Conservation (phyloP, 352 stramenopile genomes). For the Globisporangium parvum region DNA sequence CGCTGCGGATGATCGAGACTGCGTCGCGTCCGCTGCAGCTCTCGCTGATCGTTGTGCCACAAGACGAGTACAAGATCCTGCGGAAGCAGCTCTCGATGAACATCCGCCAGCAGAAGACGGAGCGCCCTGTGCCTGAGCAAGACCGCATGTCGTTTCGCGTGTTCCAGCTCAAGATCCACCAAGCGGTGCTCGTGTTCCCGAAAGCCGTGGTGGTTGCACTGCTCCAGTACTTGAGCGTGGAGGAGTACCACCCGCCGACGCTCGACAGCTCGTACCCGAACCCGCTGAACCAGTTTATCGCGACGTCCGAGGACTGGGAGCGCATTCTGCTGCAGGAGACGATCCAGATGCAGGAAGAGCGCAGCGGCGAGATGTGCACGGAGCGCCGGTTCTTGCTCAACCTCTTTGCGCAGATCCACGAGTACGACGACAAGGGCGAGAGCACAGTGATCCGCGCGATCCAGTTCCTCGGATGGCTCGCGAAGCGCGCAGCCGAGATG, state of each 20-base stretch:
- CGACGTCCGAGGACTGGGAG: conserved; percentile 46
- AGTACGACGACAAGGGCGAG: conserved; percentile 86
- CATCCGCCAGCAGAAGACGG: conserved; percentile 79
- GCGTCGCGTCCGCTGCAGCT: conserved; percentile 63
- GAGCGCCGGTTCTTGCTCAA: conserved; percentile 78
- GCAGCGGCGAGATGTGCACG: conserved; percentile 61
- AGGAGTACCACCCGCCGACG: conserved; percentile 53
- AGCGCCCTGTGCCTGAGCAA: conserved; percentile 75
- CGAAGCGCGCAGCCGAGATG: conserved; percentile 57
- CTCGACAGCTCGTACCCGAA: conserved; percentile 46
- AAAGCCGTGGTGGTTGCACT: conserved; percentile 52
- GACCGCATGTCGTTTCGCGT: conserved; percentile 83
- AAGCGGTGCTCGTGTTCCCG: conserved; percentile 67
- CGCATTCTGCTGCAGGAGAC: conserved; percentile 50
- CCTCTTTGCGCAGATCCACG: conserved; percentile 79
- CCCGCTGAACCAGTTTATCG: conserved; percentile 43
- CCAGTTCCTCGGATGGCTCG: conserved; percentile 76
- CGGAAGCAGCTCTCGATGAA: conserved; percentile 79
- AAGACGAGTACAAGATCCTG: conserved; percentile 63
- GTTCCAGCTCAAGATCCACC: conserved; percentile 83
- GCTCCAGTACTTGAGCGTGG: conserved; percentile 73
- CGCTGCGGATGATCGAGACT: conserved; percentile 78
- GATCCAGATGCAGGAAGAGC: conserved; percentile 54
- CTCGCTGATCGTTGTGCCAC: conserved; percentile 63
- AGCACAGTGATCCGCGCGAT: conserved; percentile 80